phyloP scores from a whole-genome alignment of 2,329 filamentous ascomycete species.

The Didymella keratinophila region DNA sequence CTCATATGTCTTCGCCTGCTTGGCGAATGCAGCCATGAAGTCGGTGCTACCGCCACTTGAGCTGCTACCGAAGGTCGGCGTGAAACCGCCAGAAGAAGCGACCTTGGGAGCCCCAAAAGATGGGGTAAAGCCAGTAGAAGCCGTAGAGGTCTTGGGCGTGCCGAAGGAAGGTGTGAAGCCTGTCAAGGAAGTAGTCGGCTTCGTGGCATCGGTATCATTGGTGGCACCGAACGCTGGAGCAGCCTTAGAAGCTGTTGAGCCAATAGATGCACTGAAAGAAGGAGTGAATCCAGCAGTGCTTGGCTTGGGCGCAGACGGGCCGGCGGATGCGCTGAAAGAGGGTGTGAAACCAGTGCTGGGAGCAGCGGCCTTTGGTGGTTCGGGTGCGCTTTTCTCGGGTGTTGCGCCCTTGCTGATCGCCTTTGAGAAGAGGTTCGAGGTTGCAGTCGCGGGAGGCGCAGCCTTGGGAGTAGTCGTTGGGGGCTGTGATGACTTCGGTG shows the following conservation, averaged over 20 bases:
- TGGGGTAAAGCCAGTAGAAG: slow-evolving; percentile 16
- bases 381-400: slow-evolving; percentile 24
- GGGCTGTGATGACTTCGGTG: slow-evolving; percentile 26
- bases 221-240: slow-evolving; percentile 7
- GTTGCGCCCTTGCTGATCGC: slow-evolving; percentile 34
- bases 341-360: slow-evolving; percentile 26
- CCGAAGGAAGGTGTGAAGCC: slow-evolving; percentile 22
- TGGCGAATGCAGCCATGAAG: slow-evolving; percentile 42
- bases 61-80: slow-evolving; percentile 25
- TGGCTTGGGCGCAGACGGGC: slow-evolving; percentile 14
- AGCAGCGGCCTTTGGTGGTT: slow-evolving; percentile 22
- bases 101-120: slow-evolving; percentile 15
- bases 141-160: neutral
- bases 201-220: neutral
- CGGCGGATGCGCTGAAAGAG: slow-evolving; percentile 20
- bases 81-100: slow-evolving; percentile 17
- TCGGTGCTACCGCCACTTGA: slow-evolving; percentile 25
- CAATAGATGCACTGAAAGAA: slow-evolving; percentile 20
- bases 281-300: slow-evolving; percentile 18
- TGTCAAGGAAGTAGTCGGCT: neutral
- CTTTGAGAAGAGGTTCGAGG: slow-evolving; percentile 36
- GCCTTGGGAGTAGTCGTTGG: slow-evolving; percentile 22
- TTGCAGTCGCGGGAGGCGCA: slow-evolving; percentile 31
- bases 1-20: slow-evolving; percentile 42
- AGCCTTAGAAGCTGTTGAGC: slow-evolving; percentile 8